A percentile compares a stretch with the other conserved stretches of the same genome.
phyloP scores from a whole-genome alignment of 2,329 filamentous ascomycete genomes.

The Taxawa tesnikishii region DNA sequence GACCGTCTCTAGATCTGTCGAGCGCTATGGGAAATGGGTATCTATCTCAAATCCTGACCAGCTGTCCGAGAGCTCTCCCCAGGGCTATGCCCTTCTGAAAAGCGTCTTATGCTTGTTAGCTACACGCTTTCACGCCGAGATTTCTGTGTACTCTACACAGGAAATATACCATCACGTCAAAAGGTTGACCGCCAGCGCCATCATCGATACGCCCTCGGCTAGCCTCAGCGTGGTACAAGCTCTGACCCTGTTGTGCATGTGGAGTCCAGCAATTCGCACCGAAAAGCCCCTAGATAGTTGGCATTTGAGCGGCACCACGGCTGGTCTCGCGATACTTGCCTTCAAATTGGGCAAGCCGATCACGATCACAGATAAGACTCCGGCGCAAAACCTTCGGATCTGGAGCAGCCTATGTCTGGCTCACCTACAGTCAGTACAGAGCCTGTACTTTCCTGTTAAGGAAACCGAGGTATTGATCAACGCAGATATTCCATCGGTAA shows the following conservation, averaged over 20 bases:
- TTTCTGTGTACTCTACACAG: background rate
- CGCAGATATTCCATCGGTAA: conserved; percentile 5
- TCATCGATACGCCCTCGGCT: conserved; percentile 2
- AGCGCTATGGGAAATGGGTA: conserved; percentile 3
- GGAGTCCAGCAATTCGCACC: conserved; percentile 2
- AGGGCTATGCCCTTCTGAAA: background rate
- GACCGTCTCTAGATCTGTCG: conserved; percentile 1
- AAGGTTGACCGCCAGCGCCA: conserved; percentile 2
- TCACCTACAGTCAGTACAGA: conserved; percentile 2
- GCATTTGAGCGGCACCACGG: conserved; percentile 2
- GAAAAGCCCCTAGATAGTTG: conserved; percentile 5
- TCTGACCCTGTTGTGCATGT: conserved; percentile 1
- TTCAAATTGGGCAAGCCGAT: background rate
- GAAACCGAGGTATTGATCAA: too few relatives aligned
- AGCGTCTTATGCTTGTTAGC: conserved; percentile 3
- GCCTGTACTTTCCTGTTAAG: background rate
- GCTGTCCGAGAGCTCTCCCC: background rate
- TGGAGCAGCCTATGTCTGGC: conserved; percentile 2
- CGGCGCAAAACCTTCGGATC: conserved; percentile 1
- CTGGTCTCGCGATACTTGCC: conserved; percentile 4
- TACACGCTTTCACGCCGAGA: conserved; percentile 1
- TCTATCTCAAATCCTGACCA: background rate
- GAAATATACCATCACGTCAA: conserved; percentile 3
- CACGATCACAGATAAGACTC: background rate
- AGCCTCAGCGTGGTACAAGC: conserved; percentile 1